Evolutionary conservation across 2,329 filamentous ascomycete species (phyloP).

Genomic region (Aureobasidium pullulans): DNA sequence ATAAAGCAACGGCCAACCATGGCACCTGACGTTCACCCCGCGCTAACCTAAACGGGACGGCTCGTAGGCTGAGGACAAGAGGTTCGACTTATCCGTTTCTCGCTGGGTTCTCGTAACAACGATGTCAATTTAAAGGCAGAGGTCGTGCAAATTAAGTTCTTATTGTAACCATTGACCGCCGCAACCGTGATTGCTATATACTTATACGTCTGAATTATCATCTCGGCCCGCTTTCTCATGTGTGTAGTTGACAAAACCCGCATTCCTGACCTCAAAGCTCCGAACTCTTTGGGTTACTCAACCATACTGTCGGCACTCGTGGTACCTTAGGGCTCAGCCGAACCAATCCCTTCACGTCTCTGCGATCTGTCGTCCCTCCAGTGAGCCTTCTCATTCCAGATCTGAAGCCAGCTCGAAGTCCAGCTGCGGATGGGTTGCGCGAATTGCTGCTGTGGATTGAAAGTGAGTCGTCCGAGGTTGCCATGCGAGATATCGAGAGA

Average conservation of each 20-base stretch:
- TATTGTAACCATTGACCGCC: too few relatives aligned
- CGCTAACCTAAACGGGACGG: too few relatives aligned
- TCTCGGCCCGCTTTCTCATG: too few relatives aligned
- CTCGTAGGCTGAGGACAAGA: too few relatives aligned
- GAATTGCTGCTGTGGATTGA: constrained; percentile 1
- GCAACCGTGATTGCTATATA: too few relatives aligned
- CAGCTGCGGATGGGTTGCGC: not conserved
- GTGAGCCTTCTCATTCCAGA: constrained; percentile 49
- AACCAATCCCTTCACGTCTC: constrained; percentile 32
- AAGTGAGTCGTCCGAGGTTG: constrained; percentile 22
- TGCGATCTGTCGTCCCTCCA: constrained; percentile 34
- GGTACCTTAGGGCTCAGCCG: constrained; percentile 38
- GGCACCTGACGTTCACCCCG: too few relatives aligned
- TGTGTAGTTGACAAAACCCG: not conserved
- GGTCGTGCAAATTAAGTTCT: too few relatives aligned
- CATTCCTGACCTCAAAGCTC: constrained; percentile 15
- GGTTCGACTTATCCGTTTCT: too few relatives aligned
- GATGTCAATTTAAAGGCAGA: too few relatives aligned
- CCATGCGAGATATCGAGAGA: constrained; percentile 40
- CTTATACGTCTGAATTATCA: too few relatives aligned
- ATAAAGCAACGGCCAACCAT: too few relatives aligned
- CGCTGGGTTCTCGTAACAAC: too few relatives aligned
- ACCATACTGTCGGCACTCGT: constrained; percentile 40
- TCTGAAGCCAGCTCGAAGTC: constrained; percentile 41
- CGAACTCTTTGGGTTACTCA: constrained; percentile 29